Evolutionary conservation across 2,329 filamentous ascomycete species (phyloP).

Genomic region (Cephalotrichum gorgonifer): DNA sequence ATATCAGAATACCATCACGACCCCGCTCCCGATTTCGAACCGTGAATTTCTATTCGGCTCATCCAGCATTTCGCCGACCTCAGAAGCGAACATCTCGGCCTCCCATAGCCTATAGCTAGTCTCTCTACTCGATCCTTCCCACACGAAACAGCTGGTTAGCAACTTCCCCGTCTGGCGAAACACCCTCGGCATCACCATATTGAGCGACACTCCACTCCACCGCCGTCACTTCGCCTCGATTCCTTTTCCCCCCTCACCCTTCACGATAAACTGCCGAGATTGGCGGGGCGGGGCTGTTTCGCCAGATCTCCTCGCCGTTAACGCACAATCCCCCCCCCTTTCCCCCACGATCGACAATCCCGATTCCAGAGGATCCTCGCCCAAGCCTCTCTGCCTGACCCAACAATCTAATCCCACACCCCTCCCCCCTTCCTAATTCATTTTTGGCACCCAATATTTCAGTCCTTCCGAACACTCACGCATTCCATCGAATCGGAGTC

Average conservation of each 20-base stretch:
- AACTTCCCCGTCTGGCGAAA: too few relatives aligned
- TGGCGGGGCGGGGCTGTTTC: not conserved
- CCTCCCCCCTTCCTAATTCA: not conserved
- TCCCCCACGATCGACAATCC: not conserved
- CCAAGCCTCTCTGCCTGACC: not conserved
- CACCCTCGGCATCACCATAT: too few relatives aligned
- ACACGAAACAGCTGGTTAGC: too few relatives aligned
- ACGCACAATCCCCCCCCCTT: too few relatives aligned
- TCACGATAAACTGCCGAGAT: not conserved
- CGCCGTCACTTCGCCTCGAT: too few relatives aligned
- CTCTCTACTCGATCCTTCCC: too few relatives aligned
- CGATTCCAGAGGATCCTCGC: not conserved
- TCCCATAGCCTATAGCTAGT: too few relatives aligned
- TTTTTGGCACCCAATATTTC: too few relatives aligned
- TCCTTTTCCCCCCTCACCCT: not conserved
- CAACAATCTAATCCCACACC: not conserved
- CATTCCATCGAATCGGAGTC: not conserved
- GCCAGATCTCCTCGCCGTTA: not conserved
- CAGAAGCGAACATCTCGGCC: too few relatives aligned
- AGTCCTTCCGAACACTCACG: too few relatives aligned
- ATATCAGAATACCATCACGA: constrained; percentile 10
- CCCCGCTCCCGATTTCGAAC: constrained; percentile 4
- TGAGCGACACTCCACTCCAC: too few relatives aligned
- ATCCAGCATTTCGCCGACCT: too few relatives aligned
- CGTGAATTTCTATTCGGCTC: not conserved